Evolutionary conservation across 805 yeast species (phyloP).

Genomic region (Candida corydali): DNA sequence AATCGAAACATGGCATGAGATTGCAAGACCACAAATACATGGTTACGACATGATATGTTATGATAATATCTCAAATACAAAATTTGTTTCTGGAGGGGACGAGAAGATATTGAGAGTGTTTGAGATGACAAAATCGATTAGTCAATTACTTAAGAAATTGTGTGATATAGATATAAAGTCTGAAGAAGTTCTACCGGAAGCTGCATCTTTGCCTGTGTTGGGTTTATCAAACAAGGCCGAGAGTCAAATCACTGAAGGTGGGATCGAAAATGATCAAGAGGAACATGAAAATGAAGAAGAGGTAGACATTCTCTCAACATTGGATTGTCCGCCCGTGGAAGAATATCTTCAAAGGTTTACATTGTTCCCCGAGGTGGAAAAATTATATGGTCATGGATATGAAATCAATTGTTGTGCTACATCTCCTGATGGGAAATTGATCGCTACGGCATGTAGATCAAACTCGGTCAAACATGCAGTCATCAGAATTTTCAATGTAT

Average conservation of each 20-base stretch:
- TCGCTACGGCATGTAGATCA: conserved; percentile 92
- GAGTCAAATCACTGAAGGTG: conserved; percentile 39
- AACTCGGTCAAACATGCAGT: conserved; percentile 83
- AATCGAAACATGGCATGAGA: conserved; percentile 70
- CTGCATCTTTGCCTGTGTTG: conserved; percentile 87
- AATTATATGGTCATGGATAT: conserved; percentile 95
- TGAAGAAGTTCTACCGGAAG: conserved; percentile 53
- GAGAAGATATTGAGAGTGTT: conserved; percentile 89
- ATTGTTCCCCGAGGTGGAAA: conserved; percentile 92
- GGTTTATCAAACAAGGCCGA: conserved; percentile 92
- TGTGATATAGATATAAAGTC: conserved; percentile 38
- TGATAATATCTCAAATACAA: conserved; percentile 52
- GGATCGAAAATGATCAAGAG: conserved; percentile 32
- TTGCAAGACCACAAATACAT: conserved; percentile 96
- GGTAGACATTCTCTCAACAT: conserved; percentile 42
- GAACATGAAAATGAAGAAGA: conserved; percentile 40
- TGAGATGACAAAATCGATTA: conserved; percentile 80
- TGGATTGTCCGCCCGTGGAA: conserved; percentile 72
- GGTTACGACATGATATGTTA: conserved; percentile 94
- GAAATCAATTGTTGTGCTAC: conserved; percentile 80
- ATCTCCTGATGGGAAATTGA: conserved; percentile 53
- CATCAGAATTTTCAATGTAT: conserved; percentile 65
- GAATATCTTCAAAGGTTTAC: conserved; percentile 90
- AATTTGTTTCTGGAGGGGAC: conserved; percentile 91
- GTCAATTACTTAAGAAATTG: conserved; percentile 52